Conservation (phyloP, 2,329 filamentous ascomycete genomes). For the Macrophomina phaseolina region DNA sequence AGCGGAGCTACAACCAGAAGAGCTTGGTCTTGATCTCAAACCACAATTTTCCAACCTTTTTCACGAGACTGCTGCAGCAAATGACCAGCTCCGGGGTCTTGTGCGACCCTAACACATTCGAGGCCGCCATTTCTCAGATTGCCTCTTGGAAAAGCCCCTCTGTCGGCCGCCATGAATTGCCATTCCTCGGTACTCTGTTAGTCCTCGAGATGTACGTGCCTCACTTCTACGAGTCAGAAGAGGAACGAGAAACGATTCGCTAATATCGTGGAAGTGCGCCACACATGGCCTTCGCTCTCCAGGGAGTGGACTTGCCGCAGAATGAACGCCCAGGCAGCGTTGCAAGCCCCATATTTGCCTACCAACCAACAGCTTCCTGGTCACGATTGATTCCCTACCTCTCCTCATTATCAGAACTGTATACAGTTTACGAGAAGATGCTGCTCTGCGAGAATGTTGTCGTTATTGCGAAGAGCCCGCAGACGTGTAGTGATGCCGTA, state of each 20-base stretch:
- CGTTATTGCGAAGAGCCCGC: constrained; percentile 49
- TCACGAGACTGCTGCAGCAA: constrained; percentile 41
- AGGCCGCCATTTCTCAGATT: constrained; percentile 47
- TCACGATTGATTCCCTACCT: constrained; percentile 46
- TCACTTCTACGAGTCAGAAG: neutral
- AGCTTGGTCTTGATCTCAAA: constrained; percentile 48
- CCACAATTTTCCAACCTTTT: constrained; percentile 47
- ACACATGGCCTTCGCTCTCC: constrained; percentile 47
- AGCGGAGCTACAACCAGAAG: constrained; percentile 50
- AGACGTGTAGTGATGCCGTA: constrained; percentile 47
- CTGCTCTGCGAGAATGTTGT: constrained; percentile 49
- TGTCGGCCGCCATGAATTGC: constrained; percentile 45
- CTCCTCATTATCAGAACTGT: constrained; percentile 49
- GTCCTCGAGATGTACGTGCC: constrained; percentile 42
- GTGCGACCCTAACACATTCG: constrained; percentile 46
- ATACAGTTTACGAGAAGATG: constrained; percentile 48
- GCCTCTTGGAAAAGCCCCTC: constrained; percentile 43
- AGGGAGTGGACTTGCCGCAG: constrained; percentile 39
- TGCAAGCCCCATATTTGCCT: constrained; percentile 43
- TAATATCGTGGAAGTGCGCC: constrained; percentile 37
- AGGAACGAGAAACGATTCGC: neutral
- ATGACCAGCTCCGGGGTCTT: constrained; percentile 46
- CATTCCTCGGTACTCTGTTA: constrained; percentile 46
- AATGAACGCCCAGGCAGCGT: constrained; percentile 26
- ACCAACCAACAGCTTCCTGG: constrained; percentile 48